These are phyloP conservation scores for Penicillium sp. DNA, from an alignment of 2,329 filamentous ascomycete species.

Conservation along the genomic window DNA sequence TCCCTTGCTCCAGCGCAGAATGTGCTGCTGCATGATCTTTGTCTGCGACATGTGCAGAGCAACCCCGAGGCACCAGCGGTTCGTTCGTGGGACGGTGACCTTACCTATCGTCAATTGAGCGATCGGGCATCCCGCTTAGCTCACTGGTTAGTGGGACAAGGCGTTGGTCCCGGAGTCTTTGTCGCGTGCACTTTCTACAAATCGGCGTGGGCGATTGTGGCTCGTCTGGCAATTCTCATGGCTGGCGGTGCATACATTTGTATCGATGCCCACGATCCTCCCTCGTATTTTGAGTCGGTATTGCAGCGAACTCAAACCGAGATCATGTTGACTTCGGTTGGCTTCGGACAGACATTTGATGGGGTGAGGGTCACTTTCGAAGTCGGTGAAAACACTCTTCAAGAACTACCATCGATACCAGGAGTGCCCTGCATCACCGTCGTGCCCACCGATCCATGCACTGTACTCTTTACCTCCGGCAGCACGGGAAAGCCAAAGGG, in stretches of 20 bases:
- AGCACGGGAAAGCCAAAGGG: conserved; percentile 28
- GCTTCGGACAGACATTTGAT: not conserved
- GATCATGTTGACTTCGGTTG: not conserved
- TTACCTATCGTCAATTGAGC: conserved; percentile 16
- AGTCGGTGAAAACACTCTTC: not conserved
- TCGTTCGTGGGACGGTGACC: conserved; percentile 19
- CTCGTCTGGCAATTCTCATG: conserved; percentile 19
- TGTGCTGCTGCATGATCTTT: conserved; percentile 16
- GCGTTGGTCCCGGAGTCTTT: conserved; percentile 14
- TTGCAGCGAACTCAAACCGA: not conserved
- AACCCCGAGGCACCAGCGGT: conserved; percentile 16
- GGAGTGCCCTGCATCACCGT: conserved; percentile 5
- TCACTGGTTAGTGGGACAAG: conserved; percentile 12
- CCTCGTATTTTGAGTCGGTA: not conserved
- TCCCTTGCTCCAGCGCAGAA: conserved; percentile 2
- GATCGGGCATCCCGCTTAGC: conserved; percentile 10
- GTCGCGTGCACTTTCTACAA: conserved; percentile 20
- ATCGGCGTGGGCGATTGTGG: conserved; percentile 21
- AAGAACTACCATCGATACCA: not conserved
- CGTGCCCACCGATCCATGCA: conserved; percentile 17
- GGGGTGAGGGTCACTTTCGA: not conserved
- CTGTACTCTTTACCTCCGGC: conserved; percentile 27
- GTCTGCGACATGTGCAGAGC: conserved; percentile 8
- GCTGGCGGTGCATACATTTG: conserved; percentile 60
- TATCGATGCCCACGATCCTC: conserved; percentile 57